phyloP scores from a whole-genome alignment of 768 basidiomycete species.

The Leccinum ochraceum region DNA sequence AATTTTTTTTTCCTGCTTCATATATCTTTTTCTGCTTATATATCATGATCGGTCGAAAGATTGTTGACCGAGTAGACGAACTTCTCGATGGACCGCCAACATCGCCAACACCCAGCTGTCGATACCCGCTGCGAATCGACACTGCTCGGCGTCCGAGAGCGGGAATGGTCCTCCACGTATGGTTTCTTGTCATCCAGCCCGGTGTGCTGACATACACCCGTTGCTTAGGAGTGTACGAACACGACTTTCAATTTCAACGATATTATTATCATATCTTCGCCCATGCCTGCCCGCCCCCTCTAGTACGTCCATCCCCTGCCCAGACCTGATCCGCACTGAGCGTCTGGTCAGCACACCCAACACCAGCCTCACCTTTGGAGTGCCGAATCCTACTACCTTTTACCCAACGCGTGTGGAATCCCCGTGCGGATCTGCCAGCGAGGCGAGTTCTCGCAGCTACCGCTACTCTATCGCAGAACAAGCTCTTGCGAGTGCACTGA shows the following conservation, averaged over 20 bases:
- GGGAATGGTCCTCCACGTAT: constrained; percentile 14
- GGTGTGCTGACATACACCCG: background rate
- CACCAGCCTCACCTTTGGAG: constrained; percentile 17
- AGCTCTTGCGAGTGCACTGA: constrained; percentile 39
- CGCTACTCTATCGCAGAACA: constrained; percentile 49
- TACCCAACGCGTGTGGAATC: constrained; percentile 16
- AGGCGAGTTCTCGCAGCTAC: constrained; percentile 32
- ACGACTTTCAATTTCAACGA: constrained; percentile 6
- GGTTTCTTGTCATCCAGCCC: constrained; percentile 1
- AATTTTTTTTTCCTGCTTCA: constrained; percentile 10
- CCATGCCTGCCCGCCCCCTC: constrained; percentile 4
- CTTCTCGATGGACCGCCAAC: constrained; percentile 13
- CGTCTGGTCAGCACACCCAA: constrained; percentile 25
- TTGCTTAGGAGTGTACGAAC: constrained; percentile 27
- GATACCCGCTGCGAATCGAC: constrained; percentile 19
- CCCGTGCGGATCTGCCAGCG: constrained; percentile 30
- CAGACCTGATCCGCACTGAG: constrained; percentile 16
- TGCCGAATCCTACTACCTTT: constrained; percentile 15
- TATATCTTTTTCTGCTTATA: constrained; percentile 13
- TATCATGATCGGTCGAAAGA: constrained; percentile 28
- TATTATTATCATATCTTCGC: background rate
- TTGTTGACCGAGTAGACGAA: constrained; percentile 29
- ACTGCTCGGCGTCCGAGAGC: constrained; percentile 5
- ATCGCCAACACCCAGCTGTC: too few relatives aligned
- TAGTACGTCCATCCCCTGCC: constrained; percentile 24